phyloP scores from a whole-genome alignment of 2,329 filamentous ascomycete species.

The Pseudogymnoascus sp. region DNA sequence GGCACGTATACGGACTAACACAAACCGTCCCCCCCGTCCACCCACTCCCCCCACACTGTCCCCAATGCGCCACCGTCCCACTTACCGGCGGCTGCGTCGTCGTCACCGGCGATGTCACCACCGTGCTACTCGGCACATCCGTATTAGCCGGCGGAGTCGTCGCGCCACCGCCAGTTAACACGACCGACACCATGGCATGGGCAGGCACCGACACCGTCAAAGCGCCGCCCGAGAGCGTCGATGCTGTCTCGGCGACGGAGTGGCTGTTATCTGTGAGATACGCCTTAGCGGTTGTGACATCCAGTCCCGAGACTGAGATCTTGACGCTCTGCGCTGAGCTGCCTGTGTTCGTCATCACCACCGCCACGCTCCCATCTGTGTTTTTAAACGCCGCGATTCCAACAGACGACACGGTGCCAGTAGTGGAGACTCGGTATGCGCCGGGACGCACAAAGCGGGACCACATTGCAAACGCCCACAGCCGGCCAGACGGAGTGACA shows the following conservation, averaged over 20 bases:
- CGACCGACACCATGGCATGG: neutral
- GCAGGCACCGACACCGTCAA: neutral
- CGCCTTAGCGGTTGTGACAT: neutral
- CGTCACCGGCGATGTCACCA: neutral
- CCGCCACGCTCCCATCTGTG: conserved; percentile 16
- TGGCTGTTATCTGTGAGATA: conserved; percentile 7
- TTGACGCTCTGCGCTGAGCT: neutral
- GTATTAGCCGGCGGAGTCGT: neutral
- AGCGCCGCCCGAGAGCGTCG: neutral
- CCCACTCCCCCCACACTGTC: conserved; percentile 29
- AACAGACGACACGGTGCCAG: neutral
- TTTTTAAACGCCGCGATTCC: conserved; percentile 15
- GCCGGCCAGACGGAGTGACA: conserved; percentile 10
- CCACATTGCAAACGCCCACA: conserved; percentile 20
- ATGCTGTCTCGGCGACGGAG: neutral
- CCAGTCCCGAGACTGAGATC: neutral
- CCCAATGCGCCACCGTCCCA: conserved; percentile 22
- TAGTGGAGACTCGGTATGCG: conserved; percentile 14
- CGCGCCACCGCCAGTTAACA: neutral
- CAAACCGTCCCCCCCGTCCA: conserved; percentile 28
- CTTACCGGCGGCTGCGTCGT: conserved; percentile 8
- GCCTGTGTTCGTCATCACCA: conserved; percentile 17
- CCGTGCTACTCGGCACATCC: neutral
- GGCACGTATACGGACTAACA: conserved; percentile 27
- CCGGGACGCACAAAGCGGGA: conserved; percentile 16